Evolutionary conservation across 192 early-diverging fungal genomes (phyloP).

Genomic region (Gorgonomyces haynaldii): DNA sequence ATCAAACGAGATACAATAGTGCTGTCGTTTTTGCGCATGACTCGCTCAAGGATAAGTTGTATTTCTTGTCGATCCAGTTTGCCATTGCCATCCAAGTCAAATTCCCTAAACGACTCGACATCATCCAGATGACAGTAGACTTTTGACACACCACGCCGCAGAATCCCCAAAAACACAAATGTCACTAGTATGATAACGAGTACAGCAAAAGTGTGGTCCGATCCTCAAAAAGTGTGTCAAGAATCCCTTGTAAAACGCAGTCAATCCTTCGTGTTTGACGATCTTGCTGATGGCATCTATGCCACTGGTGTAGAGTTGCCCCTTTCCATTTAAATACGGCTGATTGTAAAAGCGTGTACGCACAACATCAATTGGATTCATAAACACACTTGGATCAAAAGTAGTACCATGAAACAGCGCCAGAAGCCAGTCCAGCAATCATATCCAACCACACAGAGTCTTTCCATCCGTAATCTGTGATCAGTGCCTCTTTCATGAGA

Average conservation of each 20-base stretch:
- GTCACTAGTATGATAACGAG: slow-evolving; percentile 29
- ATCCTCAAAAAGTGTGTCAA: slow-evolving; percentile 63
- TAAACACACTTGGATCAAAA: slow-evolving; percentile 22
- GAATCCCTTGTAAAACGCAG: slow-evolving; percentile 63
- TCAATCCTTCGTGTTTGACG: slow-evolving; percentile 42
- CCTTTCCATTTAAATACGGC: slow-evolving; percentile 49
- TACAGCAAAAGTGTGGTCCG: slow-evolving; percentile 63
- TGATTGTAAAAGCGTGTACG: slow-evolving; percentile 66
- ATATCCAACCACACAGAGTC: slow-evolving; percentile 57
- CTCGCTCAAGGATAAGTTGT: no score
- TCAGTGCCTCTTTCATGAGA: slow-evolving; percentile 56
- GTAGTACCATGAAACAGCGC: slow-evolving; percentile 37
- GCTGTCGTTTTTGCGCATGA: no score
- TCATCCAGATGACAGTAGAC: slow-evolving; percentile 33
- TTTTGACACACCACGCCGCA: slow-evolving; percentile 24
- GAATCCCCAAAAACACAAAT: slow-evolving; percentile 60
- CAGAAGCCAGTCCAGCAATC: slow-evolving; percentile 47
- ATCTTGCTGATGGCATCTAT: slow-evolving; percentile 47
- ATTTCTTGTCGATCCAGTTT: slow-evolving; percentile 27
- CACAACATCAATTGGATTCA: slow-evolving; percentile 46
- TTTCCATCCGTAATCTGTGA: slow-evolving; percentile 40
- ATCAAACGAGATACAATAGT: no score
- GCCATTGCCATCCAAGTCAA: slow-evolving; percentile 40
- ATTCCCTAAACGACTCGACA: slow-evolving; percentile 31
- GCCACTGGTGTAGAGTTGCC: slow-evolving; percentile 37